Evolutionary conservation across 2,329 filamentous ascomycete genomes (phyloP).

Genomic region (Leptographium flavum): DNA sequence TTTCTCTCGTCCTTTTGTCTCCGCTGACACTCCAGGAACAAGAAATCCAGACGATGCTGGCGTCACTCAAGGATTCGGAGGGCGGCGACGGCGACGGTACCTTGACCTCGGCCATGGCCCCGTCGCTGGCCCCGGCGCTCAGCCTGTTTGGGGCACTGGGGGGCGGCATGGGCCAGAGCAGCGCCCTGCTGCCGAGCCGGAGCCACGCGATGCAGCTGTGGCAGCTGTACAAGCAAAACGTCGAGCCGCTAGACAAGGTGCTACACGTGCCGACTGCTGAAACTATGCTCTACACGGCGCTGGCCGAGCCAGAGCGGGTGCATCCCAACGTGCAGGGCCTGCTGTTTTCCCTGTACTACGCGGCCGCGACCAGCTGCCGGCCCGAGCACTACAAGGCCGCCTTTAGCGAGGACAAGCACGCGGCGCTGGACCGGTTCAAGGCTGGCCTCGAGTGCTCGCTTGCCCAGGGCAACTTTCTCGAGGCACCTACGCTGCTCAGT

Average conservation of each 20-base stretch:
- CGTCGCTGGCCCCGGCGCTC: not conserved
- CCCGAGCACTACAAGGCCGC: slow-evolving; percentile 8
- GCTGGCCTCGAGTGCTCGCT: slow-evolving; percentile 10
- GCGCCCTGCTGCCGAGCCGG: slow-evolving; percentile 9
- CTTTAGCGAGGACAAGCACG: slow-evolving; percentile 10
- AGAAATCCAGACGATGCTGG: slow-evolving; percentile 11
- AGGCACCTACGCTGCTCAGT: slow-evolving; percentile 8
- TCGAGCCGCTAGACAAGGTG: slow-evolving; percentile 12
- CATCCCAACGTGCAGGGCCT: slow-evolving; percentile 7
- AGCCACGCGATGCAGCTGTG: slow-evolving; percentile 11
- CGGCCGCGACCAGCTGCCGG: slow-evolving; percentile 7
- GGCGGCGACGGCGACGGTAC: not conserved
- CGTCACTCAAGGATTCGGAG: slow-evolving; percentile 3
- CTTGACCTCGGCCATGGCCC: not conserved
- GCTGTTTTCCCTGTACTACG: slow-evolving; percentile 12
- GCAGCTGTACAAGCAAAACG: slow-evolving; percentile 9
- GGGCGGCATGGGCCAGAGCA: not conserved
- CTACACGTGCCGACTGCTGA: slow-evolving; percentile 13
- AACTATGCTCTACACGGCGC: slow-evolving; percentile 10
- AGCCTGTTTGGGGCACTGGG: slow-evolving; percentile 7
- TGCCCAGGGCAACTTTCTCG: slow-evolving; percentile 11
- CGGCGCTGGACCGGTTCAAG: slow-evolving; percentile 7
- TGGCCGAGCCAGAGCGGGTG: slow-evolving; percentile 5
- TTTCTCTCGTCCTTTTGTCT: too few species aligned
- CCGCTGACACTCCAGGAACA: too few species aligned